phyloP scores from a whole-genome alignment of 169 alveolate genomes.

The Cryptosporidium andersoni region DNA sequence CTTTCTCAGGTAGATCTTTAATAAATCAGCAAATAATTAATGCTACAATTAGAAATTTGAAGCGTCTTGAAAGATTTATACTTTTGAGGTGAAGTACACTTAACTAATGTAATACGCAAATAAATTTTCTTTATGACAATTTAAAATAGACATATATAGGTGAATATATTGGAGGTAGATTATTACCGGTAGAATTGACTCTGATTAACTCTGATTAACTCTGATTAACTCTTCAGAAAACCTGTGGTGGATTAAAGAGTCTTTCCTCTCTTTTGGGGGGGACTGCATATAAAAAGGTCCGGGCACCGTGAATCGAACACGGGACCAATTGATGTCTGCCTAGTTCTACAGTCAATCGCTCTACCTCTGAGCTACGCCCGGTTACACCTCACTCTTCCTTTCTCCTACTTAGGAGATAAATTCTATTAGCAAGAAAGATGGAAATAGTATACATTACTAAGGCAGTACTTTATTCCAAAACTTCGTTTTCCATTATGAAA shows the following conservation, averaged over 20 bases:
- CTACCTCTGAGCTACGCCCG: constrained; percentile 75
- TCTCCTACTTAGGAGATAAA: too few species aligned
- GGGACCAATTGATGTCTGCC: constrained; percentile 74
- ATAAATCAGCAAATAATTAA: neutral
- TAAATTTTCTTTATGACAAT: neutral
- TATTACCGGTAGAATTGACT: too few species aligned
- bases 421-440: too few species aligned
- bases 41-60: neutral
- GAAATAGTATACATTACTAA: too few species aligned
- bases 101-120: neutral
- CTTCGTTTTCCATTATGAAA: too few species aligned
- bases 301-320: constrained; percentile 75
- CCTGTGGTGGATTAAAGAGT: too few species aligned
- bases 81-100: neutral
- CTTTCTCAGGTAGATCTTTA: neutral
- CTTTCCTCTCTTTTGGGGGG: neutral
- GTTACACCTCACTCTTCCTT: neutral
- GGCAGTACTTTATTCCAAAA: too few species aligned
- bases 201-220: too few species aligned
- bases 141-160: too few species aligned
- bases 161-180: too few species aligned
- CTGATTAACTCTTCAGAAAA: too few species aligned
- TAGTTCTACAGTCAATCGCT: constrained; percentile 72
- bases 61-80: constrained; percentile 2
- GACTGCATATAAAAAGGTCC: neutral